Evolutionary conservation across 2,329 filamentous ascomycete species (phyloP).

Genomic region (Pseudodiploospora longispora): DNA sequence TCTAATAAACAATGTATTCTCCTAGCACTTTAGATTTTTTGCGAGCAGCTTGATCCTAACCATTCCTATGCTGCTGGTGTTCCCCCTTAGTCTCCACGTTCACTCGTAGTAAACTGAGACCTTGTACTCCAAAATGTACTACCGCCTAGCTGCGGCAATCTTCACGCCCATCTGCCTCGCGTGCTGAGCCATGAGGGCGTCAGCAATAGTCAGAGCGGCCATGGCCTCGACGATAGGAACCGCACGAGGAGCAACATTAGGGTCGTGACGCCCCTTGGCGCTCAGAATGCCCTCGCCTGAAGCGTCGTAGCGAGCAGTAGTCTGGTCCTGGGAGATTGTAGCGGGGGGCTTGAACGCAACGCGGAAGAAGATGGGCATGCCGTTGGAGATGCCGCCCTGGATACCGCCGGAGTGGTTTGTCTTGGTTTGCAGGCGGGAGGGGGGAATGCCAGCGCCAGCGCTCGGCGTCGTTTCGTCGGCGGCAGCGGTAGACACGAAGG

Average conservation of each 20-base stretch:
- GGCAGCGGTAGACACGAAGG: conserved; percentile 34
- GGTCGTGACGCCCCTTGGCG: conserved; percentile 90
- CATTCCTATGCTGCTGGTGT: conserved; percentile 15
- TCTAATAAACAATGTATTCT: conserved; percentile 15
- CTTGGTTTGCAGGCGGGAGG: conserved; percentile 33
- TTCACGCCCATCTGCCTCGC: conserved; percentile 30
- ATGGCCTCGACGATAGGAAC: conserved; percentile 88
- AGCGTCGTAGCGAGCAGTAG: conserved; percentile 72
- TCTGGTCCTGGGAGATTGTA: conserved; percentile 84
- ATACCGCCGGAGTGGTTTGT: conserved; percentile 95
- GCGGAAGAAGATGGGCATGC: conserved; percentile 87
- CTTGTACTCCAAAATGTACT: conserved; percentile 10
- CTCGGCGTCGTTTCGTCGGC: conserved; percentile 31
- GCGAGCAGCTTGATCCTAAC: conserved; percentile 13
- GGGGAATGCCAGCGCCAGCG: conserved; percentile 34
- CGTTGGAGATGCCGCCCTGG: conserved; percentile 92
- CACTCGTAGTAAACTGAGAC: conserved; percentile 12
- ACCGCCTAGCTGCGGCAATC: conserved; percentile 15
- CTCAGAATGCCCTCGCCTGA: conserved; percentile 64
- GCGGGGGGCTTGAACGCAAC: conserved; percentile 93
- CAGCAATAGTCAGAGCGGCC: conserved; percentile 80
- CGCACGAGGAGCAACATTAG: conserved; percentile 82
- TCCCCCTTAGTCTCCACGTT: conserved; percentile 12
- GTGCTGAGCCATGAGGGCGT: conserved; percentile 79
- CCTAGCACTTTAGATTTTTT: conserved; percentile 14